Conservation (phyloP, 169 alveolate genomes). For the Cryptosporidium sp. region DNA sequence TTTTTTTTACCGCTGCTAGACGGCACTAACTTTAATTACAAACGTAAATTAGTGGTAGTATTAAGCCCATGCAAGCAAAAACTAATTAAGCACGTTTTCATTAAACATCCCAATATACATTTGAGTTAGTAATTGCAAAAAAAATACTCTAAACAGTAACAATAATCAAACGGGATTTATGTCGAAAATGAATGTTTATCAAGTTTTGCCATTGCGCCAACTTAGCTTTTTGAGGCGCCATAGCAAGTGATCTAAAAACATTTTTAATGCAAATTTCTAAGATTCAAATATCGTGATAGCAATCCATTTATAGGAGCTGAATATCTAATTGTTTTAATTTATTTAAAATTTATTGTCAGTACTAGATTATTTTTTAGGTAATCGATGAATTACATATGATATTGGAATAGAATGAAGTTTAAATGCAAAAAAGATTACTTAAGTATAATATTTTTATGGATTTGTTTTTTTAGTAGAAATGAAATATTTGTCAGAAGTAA, state of each 20-base stretch:
- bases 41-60: not conserved
- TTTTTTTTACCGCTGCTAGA: slow-evolving; percentile 7
- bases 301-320: not conserved
- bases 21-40: not conserved
- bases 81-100: not conserved
- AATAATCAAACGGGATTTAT: not conserved
- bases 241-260: not conserved
- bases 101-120: not conserved
- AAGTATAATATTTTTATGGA: not conserved
- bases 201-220: not conserved
- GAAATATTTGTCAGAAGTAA: not conserved
- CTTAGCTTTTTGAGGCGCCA: not conserved
- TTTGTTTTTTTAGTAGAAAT: not conserved
- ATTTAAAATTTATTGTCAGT: not conserved
- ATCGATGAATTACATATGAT: not conserved
- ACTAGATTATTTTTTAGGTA: not conserved
- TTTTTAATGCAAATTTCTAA: not conserved
- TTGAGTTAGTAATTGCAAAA: too few relatives aligned
- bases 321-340: not conserved
- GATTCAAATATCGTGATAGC: not conserved
- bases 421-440: slow-evolving; percentile 1
- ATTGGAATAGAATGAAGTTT: not conserved
- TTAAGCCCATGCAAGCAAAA: not conserved
- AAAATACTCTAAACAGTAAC: too few relatives aligned
- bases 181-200: not conserved